Base-by-base conservation (phyloP, 345 rosid genomes). In the Heritiera littoralis region DNA sequence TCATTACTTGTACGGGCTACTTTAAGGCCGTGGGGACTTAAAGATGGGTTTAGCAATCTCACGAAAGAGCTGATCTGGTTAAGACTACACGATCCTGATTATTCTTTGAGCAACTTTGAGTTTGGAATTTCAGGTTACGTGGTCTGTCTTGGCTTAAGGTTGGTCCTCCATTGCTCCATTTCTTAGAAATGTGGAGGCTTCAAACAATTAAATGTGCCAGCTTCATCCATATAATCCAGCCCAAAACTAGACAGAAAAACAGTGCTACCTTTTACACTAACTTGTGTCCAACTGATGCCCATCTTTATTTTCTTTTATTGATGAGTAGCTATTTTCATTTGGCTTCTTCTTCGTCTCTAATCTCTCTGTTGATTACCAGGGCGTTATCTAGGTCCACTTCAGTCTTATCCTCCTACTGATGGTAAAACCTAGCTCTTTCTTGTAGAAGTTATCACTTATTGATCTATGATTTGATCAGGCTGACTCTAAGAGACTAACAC, bases 251-350 rank as follows among this genome's bases (percentile, higher is more conserved):
- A 40, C 75, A 72, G 65, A n/a, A 65, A 70, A 68, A 51, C 56
- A 20, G 17, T 74, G 14, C 65, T 54, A 79, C 74, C 60, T 30
- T 69, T 54, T 30, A 48, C 55, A 30, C 52, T n/a, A 32, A 38
- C 38, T 56, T 74, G 45, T 15, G 20, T 51, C n/a, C 41, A 35
- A 67, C 51, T 74, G 78, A 81, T 48, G 28, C 43, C 13, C 41
- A 73, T 67, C 13, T 35, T 52, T 73, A 64, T 51, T 68, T 43
- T 56, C 20, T 61, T 51, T 72, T 66, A 23, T 65, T 72, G 83
- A 58, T 72, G n/a, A n/a, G 79, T 83, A 48, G 79, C 83, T 56
- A 43, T 80, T 77, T 15, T 75, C 49, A 38, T 41, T 64, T 9
- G 40, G 63, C 72, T 32, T 46, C 56, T 7, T 38, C 23, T 58